Conservation (phyloP, 2,329 filamentous ascomycete genomes). For the Penicillium fuscoglaucum region DNA sequence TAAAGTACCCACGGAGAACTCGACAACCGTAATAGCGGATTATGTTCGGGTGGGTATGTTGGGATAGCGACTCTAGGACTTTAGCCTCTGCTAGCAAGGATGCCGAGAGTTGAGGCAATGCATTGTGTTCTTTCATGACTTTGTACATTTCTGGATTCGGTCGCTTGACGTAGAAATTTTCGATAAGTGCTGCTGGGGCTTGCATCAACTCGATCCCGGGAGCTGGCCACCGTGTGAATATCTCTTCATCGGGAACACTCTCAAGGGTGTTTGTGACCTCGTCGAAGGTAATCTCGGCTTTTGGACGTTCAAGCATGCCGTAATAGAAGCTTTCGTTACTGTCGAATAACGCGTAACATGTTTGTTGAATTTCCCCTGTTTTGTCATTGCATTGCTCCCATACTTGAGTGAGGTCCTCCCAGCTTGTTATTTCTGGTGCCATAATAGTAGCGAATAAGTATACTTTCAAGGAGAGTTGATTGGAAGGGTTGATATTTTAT, state of each 20-base stretch:
- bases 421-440: background rate
- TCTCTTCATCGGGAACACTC: background rate
- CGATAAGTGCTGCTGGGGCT: background rate
- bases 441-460: background rate
- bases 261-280: background rate
- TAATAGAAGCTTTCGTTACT: background rate
- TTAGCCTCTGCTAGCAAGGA: conserved; percentile 8
- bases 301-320: background rate
- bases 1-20: conserved; percentile 18
- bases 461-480: background rate
- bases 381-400: background rate
- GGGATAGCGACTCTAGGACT: conserved; percentile 16
- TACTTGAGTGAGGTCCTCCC: background rate
- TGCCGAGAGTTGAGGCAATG: background rate
- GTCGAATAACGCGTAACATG: background rate
- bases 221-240: background rate
- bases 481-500: background rate
- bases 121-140: background rate
- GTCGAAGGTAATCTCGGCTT: background rate
- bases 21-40: conserved; percentile 23
- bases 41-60: conserved; percentile 31
- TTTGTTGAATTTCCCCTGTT: background rate
- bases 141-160: background rate
- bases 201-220: background rate
- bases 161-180: background rate